Percentiles rank a stretch among this genome's conserved stretches.
phyloP scores from a whole-genome alignment of 139 green algal species.

The Picochlorum costavermella region DNA sequence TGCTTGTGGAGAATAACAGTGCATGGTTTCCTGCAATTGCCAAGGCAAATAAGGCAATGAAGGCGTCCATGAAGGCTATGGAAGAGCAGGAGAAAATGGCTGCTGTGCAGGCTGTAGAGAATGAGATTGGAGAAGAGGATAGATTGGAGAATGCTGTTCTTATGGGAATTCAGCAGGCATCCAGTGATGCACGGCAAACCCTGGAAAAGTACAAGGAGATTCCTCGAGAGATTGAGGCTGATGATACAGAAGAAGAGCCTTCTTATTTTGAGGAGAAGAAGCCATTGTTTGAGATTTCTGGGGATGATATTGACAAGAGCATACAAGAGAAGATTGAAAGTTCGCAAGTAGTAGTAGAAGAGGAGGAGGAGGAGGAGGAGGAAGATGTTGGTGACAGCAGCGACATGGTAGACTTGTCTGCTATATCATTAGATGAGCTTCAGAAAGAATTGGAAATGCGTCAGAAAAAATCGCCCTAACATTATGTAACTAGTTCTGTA shows the following conservation, averaged over 20 bases:
- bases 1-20: constrained; percentile 63
- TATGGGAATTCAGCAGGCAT: constrained; percentile 12
- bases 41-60: constrained; percentile 62
- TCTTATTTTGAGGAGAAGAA: not conserved
- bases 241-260: constrained; percentile 3
- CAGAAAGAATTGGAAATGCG: constrained; percentile 4
- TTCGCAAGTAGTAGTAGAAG: not conserved
- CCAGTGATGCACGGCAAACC: not conserved
- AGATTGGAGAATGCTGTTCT: constrained; percentile 13
- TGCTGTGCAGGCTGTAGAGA: constrained; percentile 14
- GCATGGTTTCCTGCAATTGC: constrained; percentile 66
- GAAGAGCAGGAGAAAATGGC: constrained; percentile 16
- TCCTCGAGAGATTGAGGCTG: not conserved
- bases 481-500: not conserved
- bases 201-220: not conserved
- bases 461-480: constrained; percentile 9
- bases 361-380: not conserved
- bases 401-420: not conserved
- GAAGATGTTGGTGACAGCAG: not conserved
- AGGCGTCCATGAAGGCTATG: constrained; percentile 15
- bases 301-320: constrained; percentile 21
- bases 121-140: constrained; percentile 18
- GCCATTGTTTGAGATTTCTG: constrained; percentile 26
- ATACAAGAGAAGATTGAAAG: constrained; percentile 1
- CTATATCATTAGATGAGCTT: constrained; percentile 6